Conservation (phyloP, 805 yeast genomes). For the Brettanomyces anomalus region DNA sequence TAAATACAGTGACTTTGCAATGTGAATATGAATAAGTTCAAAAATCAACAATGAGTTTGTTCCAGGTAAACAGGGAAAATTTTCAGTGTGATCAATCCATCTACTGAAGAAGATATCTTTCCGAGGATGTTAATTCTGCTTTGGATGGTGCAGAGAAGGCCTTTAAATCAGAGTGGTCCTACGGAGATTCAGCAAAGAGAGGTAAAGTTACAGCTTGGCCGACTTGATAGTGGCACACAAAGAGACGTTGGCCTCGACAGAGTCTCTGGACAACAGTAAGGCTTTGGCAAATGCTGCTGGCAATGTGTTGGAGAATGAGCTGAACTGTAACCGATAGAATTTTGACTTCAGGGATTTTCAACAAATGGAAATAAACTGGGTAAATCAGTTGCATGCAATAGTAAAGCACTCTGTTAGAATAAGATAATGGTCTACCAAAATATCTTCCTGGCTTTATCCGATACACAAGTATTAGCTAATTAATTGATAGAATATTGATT, state of each 20-base stretch:
- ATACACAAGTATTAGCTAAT: no score
- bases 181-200: conserved; percentile 58
- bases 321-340: no score
- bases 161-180: conserved; percentile 60
- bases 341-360: no score
- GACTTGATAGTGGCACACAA: conserved; percentile 64
- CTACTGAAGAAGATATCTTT: conserved; percentile 62
- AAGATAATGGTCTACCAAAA: no score
- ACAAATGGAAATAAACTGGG: no score
- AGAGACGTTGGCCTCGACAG: conserved; percentile 70
- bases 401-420: no score
- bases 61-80: conserved; percentile 47
- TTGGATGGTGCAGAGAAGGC: conserved; percentile 81
- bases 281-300: conserved; percentile 61
- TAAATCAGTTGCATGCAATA: no score
- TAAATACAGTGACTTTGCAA: no score
- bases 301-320: no score
- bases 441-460: no score
- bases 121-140: conserved; percentile 75
- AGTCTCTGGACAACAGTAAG: conserved; percentile 86
- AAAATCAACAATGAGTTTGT: conserved; percentile 60
- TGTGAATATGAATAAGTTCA: no score
- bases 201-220: conserved; percentile 62
- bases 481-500: no score
- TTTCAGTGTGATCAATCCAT: conserved; percentile 55